phyloP scores from a whole-genome alignment of 2,329 filamentous ascomycete species.

The Aspergillus sp. region DNA sequence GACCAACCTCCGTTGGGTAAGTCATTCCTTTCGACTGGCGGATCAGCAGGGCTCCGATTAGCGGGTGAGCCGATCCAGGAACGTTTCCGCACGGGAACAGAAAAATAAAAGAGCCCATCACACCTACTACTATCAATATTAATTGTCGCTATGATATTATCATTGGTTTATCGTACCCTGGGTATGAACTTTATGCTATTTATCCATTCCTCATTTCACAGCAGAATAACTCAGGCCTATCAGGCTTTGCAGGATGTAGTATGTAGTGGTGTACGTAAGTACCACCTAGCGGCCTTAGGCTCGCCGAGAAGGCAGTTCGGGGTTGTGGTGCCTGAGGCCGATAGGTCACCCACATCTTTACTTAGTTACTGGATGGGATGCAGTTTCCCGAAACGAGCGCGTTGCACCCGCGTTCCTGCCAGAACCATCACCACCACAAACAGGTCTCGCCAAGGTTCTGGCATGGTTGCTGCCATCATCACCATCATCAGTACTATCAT shows the following conservation, averaged over 20 bases:
- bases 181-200: too few species aligned
- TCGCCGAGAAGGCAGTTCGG: background rate
- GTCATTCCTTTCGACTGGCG: constrained; percentile 17
- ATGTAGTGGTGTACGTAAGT: background rate
- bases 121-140: background rate
- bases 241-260: background rate
- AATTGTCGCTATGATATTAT: background rate
- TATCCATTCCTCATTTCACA: background rate
- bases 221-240: background rate
- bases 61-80: constrained; percentile 22
- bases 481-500: background rate
- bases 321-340: background rate
- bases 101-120: constrained; percentile 3
- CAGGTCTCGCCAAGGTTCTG: background rate
- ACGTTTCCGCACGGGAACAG: constrained; percentile 18
- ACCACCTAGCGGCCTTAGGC: background rate
- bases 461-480: background rate
- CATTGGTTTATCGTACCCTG: background rate
- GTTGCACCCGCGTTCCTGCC: constrained; percentile 13
- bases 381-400: constrained; percentile 15
- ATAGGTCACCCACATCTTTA: background rate
- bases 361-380: background rate
- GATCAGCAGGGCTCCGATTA: constrained; percentile 22
- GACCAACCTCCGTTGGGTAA: constrained; percentile 14
- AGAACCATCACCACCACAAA: background rate